These are phyloP conservation scores for Apiotrichum laibachii DNA, from an alignment of 1,284 basidiomycete species.

Conservation along the genomic window DNA sequence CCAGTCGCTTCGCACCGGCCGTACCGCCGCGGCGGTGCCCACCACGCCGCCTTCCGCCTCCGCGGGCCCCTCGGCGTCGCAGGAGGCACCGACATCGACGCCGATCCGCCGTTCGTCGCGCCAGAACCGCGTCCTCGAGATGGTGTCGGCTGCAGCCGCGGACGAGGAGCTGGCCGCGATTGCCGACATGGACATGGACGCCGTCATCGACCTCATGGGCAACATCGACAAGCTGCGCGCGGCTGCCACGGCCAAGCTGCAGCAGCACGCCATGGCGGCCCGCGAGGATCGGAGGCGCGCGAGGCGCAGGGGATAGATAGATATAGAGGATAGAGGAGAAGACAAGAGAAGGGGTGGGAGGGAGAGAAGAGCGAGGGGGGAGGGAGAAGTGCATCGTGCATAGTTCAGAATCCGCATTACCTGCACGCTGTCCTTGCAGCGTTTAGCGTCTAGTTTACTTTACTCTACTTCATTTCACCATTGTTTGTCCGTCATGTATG, in stretches of 20 bases:
- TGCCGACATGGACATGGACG: slow-evolving; percentile 34
- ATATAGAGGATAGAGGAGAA: too few relatives aligned
- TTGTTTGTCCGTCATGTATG: neutral
- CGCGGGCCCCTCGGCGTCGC: neutral
- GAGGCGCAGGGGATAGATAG: neutral
- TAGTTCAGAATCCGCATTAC: too few relatives aligned
- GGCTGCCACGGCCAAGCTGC: slow-evolving; percentile 20
- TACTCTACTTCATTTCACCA: neutral
- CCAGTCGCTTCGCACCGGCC: neutral
- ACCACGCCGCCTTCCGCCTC: neutral
- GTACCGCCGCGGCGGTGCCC: too few relatives aligned
- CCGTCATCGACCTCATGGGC: slow-evolving; percentile 26
- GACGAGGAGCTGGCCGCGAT: slow-evolving; percentile 19
- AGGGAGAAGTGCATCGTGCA: too few relatives aligned
- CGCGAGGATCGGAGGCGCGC: slow-evolving; percentile 2
- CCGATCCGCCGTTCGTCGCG: slow-evolving; percentile 21
- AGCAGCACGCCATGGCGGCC: slow-evolving; percentile 7
- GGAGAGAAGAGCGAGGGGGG: too few relatives aligned
- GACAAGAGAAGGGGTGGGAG: too few relatives aligned
- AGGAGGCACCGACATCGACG: neutral
- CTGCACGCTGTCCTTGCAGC: too few relatives aligned
- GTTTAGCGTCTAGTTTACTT: neutral
- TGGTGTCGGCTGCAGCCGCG: neutral
- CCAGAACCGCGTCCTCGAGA: slow-evolving; percentile 28
- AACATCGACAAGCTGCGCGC: slow-evolving; percentile 30